Percentiles rank a stretch among this genome's conserved stretches.
Evolutionary conservation across 2,329 filamentous ascomycete species (phyloP).

Genomic region (Furcasterigmium furcatum): DNA sequence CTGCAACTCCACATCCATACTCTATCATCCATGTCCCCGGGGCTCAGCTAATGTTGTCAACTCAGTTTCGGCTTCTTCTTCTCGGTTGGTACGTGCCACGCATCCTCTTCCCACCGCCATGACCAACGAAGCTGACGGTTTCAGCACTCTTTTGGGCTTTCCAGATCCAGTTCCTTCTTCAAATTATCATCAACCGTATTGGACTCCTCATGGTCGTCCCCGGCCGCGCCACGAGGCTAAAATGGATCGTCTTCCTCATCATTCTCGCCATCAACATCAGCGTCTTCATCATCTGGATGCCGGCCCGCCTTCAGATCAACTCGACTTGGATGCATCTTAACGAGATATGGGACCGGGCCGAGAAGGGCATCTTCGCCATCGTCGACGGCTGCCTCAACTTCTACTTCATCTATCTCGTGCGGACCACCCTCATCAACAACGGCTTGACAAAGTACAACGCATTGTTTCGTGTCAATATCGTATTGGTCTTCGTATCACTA

Average conservation of each 20-base stretch:
- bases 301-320: conserved; percentile 38
- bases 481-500: conserved; percentile 19
- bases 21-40: neutral
- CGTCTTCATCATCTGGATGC: conserved; percentile 49
- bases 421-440: conserved; percentile 38
- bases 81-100: neutral
- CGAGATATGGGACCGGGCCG: conserved; percentile 44
- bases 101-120: neutral
- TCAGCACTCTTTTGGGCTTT: neutral
- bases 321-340: conserved; percentile 38
- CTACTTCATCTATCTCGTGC: conserved; percentile 42
- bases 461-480: conserved; percentile 31
- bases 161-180: too few relatives aligned
- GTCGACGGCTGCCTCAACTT: conserved; percentile 43
- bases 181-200: too few relatives aligned
- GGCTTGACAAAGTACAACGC: conserved; percentile 45
- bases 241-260: conserved; percentile 37
- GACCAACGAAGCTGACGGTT: neutral
- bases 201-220: conserved; percentile 39
- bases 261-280: conserved; percentile 44
- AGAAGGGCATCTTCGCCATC: conserved; percentile 43
- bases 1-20: neutral
- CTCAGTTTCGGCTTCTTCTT: conserved; percentile 3
- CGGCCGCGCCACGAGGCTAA: conserved; percentile 29
- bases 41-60: too few relatives aligned